phyloP scores from a whole-genome alignment of 495 filamentous ascomycete species.

The Aspergillus avenaceus region DNA sequence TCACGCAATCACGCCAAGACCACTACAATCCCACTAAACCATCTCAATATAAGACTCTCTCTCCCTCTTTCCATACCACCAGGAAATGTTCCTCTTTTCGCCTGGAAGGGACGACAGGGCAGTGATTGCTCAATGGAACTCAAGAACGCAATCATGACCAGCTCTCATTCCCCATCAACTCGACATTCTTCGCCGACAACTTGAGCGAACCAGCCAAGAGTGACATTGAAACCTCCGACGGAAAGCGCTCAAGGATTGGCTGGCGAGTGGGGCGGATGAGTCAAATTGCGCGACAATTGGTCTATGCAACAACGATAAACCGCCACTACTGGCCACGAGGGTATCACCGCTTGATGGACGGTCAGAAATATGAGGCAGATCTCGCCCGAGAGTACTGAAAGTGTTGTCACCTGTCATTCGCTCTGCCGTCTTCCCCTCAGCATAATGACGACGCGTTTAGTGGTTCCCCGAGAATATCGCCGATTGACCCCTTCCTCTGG shows the following conservation, averaged over 20 bases:
- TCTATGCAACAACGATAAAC: background rate
- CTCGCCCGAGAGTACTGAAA: conserved; percentile 18
- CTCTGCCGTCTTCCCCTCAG: conserved; percentile 1
- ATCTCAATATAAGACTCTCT: conserved; percentile 26
- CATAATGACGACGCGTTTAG: conserved; percentile 7
- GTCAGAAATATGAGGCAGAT: background rate
- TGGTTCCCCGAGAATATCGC: conserved; percentile 17
- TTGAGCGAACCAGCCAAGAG: background rate
- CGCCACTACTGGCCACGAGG: background rate
- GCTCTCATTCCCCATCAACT: background rate
- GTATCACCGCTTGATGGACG: conserved; percentile 5
- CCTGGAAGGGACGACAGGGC: background rate
- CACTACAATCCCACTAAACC: conserved; percentile 12
- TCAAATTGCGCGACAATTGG: conserved; percentile 12
- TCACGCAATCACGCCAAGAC: conserved; percentile 44
- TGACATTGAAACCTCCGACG: conserved; percentile 11
- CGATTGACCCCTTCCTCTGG: conserved; percentile 4
- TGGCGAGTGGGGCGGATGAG: conserved; percentile 12
- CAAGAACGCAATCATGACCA: background rate
- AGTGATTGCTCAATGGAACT: background rate
- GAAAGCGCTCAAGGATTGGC: conserved; percentile 14
- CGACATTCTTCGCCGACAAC: background rate
- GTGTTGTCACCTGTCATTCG: conserved; percentile 7
- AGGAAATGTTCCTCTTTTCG: background rate
- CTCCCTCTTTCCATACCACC: conserved; percentile 13